Evolutionary conservation across 352 stramenopile species (phyloP).

Genomic region (Globisporangium emineosum): DNA sequence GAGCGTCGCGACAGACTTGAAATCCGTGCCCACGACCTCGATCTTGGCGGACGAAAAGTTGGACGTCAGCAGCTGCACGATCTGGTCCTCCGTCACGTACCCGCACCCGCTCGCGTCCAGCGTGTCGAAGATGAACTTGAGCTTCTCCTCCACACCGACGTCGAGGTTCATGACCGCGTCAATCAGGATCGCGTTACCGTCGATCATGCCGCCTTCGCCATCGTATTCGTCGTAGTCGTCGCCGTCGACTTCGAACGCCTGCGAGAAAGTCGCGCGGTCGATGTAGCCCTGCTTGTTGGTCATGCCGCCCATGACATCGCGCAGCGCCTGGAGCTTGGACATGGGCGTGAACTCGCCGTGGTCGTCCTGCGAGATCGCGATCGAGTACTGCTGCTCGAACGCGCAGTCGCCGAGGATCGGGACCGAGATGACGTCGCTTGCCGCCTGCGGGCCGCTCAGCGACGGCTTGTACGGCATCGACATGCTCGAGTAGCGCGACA

Average conservation of each 20-base stretch:
- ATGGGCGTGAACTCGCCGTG: constrained; percentile 37
- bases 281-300: constrained; percentile 61
- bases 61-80: constrained; percentile 57
- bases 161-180: constrained; percentile 79
- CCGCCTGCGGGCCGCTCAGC: constrained; percentile 22
- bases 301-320: constrained; percentile 74
- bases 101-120: constrained; percentile 54
- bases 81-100: constrained; percentile 57
- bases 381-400: constrained; percentile 65
- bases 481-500: constrained; percentile 48
- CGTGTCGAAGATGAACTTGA: constrained; percentile 84
- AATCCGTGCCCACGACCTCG: constrained; percentile 71
- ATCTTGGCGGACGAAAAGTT: constrained; percentile 78
- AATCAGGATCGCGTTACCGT: constrained; percentile 77
- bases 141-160: constrained; percentile 68
- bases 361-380: constrained; percentile 62
- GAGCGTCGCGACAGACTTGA: constrained; percentile 52
- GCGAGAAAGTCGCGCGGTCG: constrained; percentile 71
- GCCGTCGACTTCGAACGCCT: constrained; percentile 62
- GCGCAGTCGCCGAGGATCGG: constrained; percentile 66
- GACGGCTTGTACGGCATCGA: constrained; percentile 52
- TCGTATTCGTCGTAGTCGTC: constrained; percentile 60
- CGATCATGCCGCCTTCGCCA: constrained; percentile 45
- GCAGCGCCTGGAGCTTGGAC: constrained; percentile 60
- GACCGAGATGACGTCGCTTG: constrained; percentile 52